Conservation (phyloP, 768 basidiomycete species). For the Pleurotus pulmonarius region DNA sequence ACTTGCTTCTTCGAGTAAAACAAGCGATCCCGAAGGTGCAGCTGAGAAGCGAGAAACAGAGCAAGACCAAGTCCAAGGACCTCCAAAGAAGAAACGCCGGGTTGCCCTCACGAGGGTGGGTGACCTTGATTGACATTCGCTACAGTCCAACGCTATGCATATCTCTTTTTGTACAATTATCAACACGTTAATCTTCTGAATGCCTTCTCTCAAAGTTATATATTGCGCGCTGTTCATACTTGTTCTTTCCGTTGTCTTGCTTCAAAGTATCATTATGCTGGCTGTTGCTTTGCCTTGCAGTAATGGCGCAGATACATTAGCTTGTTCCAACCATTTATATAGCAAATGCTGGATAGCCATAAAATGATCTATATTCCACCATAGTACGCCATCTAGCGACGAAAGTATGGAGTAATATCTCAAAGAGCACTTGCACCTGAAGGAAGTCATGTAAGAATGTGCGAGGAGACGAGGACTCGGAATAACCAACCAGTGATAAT, state of each 20-base stretch:
- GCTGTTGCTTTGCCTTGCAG: too few relatives aligned
- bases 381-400: background rate
- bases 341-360: background rate
- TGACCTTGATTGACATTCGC: slow-evolving; percentile 36
- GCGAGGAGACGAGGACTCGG: background rate
- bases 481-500: slow-evolving; percentile 78
- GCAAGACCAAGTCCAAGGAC: slow-evolving; percentile 36
- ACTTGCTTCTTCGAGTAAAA: background rate
- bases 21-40: slow-evolving; percentile 17
- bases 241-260: too few relatives aligned
- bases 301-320: too few relatives aligned
- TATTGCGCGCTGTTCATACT: too few relatives aligned
- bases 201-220: background rate
- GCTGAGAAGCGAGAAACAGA: slow-evolving; percentile 17
- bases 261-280: too few relatives aligned
- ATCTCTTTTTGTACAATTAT: background rate
- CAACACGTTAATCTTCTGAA: background rate
- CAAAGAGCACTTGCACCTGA: slow-evolving; percentile 48
- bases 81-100: slow-evolving; percentile 83
- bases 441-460: background rate
- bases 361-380: slow-evolving; percentile 2
- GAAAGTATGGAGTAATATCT: slow-evolving; percentile 7
- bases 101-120: slow-evolving; percentile 72
- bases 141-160: background rate
- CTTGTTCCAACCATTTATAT: background rate